phyloP scores from a whole-genome alignment of 2,329 filamentous ascomycete genomes.

The Pseudogymnoascus sp. region DNA sequence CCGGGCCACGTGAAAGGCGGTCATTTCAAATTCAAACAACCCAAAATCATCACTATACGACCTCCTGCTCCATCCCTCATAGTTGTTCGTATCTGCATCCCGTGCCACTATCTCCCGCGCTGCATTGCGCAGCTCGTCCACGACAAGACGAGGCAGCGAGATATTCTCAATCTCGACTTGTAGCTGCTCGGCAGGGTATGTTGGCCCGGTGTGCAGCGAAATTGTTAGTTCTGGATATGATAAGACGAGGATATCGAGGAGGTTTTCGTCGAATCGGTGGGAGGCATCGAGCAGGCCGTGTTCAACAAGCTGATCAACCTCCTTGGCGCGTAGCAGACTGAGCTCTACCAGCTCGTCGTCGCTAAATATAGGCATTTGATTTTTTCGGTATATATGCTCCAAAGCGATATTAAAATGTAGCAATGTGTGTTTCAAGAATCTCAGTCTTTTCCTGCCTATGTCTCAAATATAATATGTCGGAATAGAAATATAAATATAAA shows the following conservation, averaged over 20 bases:
- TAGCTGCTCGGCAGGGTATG: slow-evolving; percentile 17
- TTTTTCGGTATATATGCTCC: background rate
- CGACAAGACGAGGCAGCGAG: slow-evolving; percentile 13
- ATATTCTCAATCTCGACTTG: slow-evolving; percentile 17
- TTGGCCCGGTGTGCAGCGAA: slow-evolving; percentile 16
- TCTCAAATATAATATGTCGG: background rate
- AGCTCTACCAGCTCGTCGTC: slow-evolving; percentile 18
- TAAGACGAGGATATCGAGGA: slow-evolving; percentile 14
- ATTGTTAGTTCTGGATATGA: slow-evolving; percentile 16
- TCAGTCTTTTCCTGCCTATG: background rate
- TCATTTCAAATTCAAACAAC: slow-evolving; percentile 12
- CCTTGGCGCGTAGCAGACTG: slow-evolving; percentile 15
- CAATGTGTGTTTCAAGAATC: background rate
- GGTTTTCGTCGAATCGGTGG: slow-evolving; percentile 12
- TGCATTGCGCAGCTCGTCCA: slow-evolving; percentile 14
- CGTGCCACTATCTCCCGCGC: slow-evolving; percentile 14
- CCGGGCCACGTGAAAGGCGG: slow-evolving; percentile 13
- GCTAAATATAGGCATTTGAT: slow-evolving; percentile 11
- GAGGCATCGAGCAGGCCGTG: slow-evolving; percentile 10
- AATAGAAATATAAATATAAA: background rate
- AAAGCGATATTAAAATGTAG: background rate
- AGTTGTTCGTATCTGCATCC: slow-evolving; percentile 10
- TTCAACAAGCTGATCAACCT: slow-evolving; percentile 17
- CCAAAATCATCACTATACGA: slow-evolving; percentile 12
- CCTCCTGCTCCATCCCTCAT: slow-evolving; percentile 11